Evolutionary conservation across 129 eudicot genomes (phyloP), one percentile per base, ranked within the genome.

Genomic region (Pseudognaphalium luteoalbum): DNA sequence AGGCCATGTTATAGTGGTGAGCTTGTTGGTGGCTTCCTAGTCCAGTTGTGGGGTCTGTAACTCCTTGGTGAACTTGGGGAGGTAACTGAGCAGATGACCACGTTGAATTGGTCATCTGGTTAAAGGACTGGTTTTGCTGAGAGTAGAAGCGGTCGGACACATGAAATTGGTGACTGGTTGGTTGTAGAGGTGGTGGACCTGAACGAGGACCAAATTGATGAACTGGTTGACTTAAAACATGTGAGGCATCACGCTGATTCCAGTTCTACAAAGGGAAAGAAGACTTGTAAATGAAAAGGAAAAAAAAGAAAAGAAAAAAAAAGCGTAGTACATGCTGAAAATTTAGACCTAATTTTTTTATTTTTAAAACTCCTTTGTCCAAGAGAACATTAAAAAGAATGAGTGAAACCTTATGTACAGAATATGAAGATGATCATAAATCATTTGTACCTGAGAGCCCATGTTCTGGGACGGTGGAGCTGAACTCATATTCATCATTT

Each of bases 361-460:
- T n/a, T n/a, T n/a, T n/a, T n/a, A n/a, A n/a, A n/a, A n/a, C n/a
- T n/a, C n/a, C n/a, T n/a, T n/a, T n/a, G 50, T 9, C 14, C 50
- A 10, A 42, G 15, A 42, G 15, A 11, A 42, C 10, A 42, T 42
- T 42, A 42, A 42, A 2, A 10, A 10, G 15, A 42, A 42, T 14
- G 15, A 42, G 15, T 42, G 50, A 42, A 42, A 42, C 12, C 5
- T 9, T 42, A n/a, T 35, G 64, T 73, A 35, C 37, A 58, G 37
- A 59, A 21, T 19, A 58, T 14, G 59, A 42, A 60, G 37, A 28
- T 12, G 66, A 71, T 15, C 1, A 72, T 39, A 65, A 11, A 74
- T 52, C 3, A 3, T 65, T 37, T 54, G 58, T 75, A 90, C 93
- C 91, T 84, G 89, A 52, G 81, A 14, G 37, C 80, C 74, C 67